Evolutionary conservation across 2,329 filamentous ascomycete genomes (phyloP), one percentile per base, ranked within the genome.

Genomic region (Penicillium crustosum): DNA sequence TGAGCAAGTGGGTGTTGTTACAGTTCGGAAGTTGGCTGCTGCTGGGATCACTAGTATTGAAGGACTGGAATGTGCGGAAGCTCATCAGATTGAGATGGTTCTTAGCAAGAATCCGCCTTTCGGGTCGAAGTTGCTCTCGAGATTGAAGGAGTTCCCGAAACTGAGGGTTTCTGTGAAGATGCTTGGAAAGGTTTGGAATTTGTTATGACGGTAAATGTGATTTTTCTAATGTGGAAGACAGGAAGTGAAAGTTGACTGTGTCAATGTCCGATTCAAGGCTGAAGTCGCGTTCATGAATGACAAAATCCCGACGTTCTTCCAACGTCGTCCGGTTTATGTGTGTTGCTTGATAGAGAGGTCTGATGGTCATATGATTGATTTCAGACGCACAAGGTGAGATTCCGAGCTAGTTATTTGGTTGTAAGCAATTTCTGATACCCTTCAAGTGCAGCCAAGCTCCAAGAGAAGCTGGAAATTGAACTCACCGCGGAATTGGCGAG

Each of bases 41-140:
- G 86, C 86, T n/a, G 86, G 87, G 0, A 83, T 97, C 53, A 85
- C 79, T 29, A 89, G 80, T 6, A 85, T 97, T 6, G 83, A 88
- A 42, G 83, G 85, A n/a, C 78, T 99, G 13, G 84, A 87, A 17
- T 75, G 73, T 7, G 81, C 86, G 15, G 88, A 93, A 36, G 80
- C 88, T 27, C 83, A 86, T 53, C 83, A 86, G 27, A 90, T 99
- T 51, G 93, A 97, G 67, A 83, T 86, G 48, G 77, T 91, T 25
- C 73, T 96, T 47, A 88, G 86, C 61, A 88, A 89, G 53, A 91
- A 96, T 63, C 90, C 92, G 0, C 91, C 93, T 0, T 96, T 89
- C 69, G 94, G 93, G 0, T 82, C 84, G 44, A 88, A 87, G 42
- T 70, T 95, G 42, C 77, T 89, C 15, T 83, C 86, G 13, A 79